Evolutionary conservation across 2,329 filamentous ascomycete genomes (phyloP).

Genomic region (Colletotrichum cuscutae): DNA sequence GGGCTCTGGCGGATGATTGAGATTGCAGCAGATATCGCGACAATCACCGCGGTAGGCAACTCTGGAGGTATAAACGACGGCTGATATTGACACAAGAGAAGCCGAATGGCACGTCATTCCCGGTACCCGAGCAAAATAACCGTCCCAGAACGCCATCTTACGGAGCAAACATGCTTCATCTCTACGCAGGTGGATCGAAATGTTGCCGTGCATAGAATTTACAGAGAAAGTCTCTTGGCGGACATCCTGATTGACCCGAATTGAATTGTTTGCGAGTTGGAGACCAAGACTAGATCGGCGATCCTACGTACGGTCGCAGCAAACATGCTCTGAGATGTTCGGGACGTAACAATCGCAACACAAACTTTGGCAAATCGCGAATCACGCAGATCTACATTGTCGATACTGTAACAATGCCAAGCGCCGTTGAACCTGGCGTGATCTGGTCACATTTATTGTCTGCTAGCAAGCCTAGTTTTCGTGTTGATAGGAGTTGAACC

Average conservation of each 20-base stretch:
- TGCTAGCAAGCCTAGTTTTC: not conserved
- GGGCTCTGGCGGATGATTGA: not conserved
- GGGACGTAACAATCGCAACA: constrained; percentile 2
- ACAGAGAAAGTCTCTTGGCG: not conserved
- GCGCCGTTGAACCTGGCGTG: not conserved
- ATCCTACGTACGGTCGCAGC: not conserved
- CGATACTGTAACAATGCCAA: not conserved
- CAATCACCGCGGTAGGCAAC: not conserved
- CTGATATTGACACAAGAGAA: not conserved
- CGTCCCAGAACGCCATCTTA: too few relatives aligned
- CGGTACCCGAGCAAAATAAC: not conserved
- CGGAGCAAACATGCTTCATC: not conserved
- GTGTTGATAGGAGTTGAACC: not conserved
- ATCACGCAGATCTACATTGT: not conserved
- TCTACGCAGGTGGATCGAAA: not conserved
- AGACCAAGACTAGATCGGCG: not conserved
- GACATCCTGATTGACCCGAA: not conserved
- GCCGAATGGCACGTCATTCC: not conserved
- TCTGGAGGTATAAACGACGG: not conserved
- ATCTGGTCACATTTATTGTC: not conserved
- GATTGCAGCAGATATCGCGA: not conserved
- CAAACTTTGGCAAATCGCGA: not conserved
- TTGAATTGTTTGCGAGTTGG: not conserved
- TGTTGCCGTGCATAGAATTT: not conserved
- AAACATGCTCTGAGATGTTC: not conserved